Percentiles rank a stretch among this genome's conserved stretches.
These are phyloP conservation scores for Podospora pseudoanserina DNA, from an alignment of 495 filamentous ascomycete genomes.

Conservation along the genomic window DNA sequence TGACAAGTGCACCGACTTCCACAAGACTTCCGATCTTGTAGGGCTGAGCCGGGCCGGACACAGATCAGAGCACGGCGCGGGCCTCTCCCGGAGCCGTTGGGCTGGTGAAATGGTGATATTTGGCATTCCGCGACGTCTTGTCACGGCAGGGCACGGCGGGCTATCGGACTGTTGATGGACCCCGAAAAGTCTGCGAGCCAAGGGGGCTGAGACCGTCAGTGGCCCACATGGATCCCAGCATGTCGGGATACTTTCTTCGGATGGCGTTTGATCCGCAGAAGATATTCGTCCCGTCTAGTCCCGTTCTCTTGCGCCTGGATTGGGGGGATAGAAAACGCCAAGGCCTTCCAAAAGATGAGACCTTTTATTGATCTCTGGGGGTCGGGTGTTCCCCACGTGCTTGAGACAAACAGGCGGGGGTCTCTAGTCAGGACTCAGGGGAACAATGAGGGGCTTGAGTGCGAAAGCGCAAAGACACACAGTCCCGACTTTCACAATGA, in stretches of 20 bases:
- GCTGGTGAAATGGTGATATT: conserved; percentile 3
- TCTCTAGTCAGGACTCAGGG: too few relatives aligned
- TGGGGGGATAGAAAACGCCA: background rate
- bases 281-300: background rate
- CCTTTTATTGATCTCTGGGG: background rate
- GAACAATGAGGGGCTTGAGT: background rate
- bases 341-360: background rate
- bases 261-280: conserved; percentile 16
- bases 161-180: conserved; percentile 9
- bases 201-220: background rate
- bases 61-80: background rate
- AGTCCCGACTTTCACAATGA: background rate
- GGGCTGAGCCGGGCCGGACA: background rate
- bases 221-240: background rate
- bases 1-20: background rate
- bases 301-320: background rate
- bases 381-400: background rate
- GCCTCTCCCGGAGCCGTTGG: background rate
- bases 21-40: background rate
- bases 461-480: background rate
- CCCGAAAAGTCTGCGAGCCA: conserved; percentile 3
- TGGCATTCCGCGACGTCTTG: background rate
- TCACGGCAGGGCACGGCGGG: background rate
- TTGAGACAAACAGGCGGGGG: background rate
- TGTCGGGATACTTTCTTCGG: conserved; percentile 11